Percentiles rank a stretch among this genome's conserved stretches.
phyloP scores from a whole-genome alignment of 1,284 basidiomycete genomes.

The Moesziomyces sp. region DNA sequence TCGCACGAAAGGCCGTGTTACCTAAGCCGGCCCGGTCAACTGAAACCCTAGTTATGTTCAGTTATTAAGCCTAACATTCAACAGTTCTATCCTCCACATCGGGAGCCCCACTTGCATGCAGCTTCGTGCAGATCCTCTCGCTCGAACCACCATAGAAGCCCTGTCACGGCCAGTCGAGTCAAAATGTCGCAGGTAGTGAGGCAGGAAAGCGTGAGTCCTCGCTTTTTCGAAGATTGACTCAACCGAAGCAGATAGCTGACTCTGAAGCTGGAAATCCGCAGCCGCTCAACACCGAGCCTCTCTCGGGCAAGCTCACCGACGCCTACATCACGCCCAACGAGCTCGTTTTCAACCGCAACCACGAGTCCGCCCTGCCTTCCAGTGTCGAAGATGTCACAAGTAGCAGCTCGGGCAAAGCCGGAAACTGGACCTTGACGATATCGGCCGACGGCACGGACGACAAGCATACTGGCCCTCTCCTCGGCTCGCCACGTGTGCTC shows the following conservation, averaged over 20 bases:
- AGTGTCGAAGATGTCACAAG: background rate
- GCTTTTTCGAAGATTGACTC: no score
- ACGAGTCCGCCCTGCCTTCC: constrained; percentile 21
- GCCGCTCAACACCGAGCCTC: constrained; percentile 52
- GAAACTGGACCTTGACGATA: constrained; percentile 31
- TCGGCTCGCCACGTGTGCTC: background rate
- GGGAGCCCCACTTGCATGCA: no score
- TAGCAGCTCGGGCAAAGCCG: no score
- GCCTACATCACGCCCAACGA: constrained; percentile 45
- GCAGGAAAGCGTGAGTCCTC: constrained; percentile 21
- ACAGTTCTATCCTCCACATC: no score
- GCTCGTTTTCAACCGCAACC: constrained; percentile 52
- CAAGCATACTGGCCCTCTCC: background rate
- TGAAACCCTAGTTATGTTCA: no score
- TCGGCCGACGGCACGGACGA: constrained; percentile 13
- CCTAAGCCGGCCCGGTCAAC: no score
- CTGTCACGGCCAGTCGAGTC: no score
- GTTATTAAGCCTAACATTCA: no score
- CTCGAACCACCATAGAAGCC: no score
- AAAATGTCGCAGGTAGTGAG: constrained; percentile 23
- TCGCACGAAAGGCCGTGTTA: no score
- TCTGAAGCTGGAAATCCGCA: background rate
- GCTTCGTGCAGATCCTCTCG: no score
- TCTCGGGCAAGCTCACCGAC: constrained; percentile 11
- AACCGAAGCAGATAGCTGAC: background rate